Conservation (phyloP, 176 grass and related monocot genomes). For the Areca catechu region DNA sequence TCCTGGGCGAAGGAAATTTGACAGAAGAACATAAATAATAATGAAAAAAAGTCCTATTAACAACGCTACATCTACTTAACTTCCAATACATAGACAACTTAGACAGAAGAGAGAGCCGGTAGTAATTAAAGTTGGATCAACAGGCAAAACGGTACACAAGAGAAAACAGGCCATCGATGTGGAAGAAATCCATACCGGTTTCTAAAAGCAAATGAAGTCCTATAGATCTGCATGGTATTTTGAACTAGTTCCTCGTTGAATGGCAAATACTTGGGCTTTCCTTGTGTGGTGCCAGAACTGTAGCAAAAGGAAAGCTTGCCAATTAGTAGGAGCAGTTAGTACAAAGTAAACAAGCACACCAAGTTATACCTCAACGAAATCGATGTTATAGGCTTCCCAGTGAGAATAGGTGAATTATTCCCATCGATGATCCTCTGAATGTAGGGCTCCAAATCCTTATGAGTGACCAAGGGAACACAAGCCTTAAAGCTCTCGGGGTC, state of each 20-base stretch:
- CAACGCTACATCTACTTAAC: no score
- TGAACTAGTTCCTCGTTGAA: conserved; percentile 91
- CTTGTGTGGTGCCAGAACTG: conserved; percentile 95
- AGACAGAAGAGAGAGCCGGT: no score
- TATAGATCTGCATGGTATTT: conserved; percentile 69
- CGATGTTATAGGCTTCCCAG: conserved; percentile 64
- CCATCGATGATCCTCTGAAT: conserved; percentile 72
- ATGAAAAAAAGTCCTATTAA: no score
- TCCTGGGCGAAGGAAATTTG: no score
- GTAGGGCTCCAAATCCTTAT: conserved; percentile 59
- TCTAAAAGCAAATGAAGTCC: conserved; percentile 86
- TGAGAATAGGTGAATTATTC: conserved; percentile 42
- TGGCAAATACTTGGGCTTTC: conserved; percentile 83
- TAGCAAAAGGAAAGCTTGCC: conserved; percentile 3
- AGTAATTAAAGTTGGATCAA: no score
- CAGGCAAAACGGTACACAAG: no score
- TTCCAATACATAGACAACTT: no score
- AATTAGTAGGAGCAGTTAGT: no score
- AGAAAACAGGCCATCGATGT: no score
- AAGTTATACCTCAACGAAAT: conserved; percentile 62
- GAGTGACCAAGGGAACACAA: conserved; percentile 62
- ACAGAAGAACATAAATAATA: no score
- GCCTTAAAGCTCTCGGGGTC: conserved; percentile 68
- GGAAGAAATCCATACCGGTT: conserved; percentile 43
- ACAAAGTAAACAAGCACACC: no score